Evolutionary conservation across 1,284 basidiomycete species (phyloP).

Genomic region (Ganoderma leucocontextum): DNA sequence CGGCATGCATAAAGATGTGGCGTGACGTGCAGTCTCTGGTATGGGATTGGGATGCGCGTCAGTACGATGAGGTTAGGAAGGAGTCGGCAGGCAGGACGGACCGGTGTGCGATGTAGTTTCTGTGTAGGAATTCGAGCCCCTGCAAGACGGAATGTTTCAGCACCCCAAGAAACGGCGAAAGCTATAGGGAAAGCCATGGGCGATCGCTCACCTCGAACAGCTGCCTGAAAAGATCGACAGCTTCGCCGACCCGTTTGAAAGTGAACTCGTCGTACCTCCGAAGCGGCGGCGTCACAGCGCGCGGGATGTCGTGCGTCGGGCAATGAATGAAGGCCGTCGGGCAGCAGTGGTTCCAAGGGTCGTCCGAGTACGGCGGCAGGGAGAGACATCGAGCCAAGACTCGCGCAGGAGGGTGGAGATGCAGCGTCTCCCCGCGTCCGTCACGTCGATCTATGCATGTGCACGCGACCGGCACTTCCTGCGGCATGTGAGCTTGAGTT

Average conservation of each 20-base stretch:
- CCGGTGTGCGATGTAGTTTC: constrained; percentile 33
- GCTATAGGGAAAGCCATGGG: not conserved
- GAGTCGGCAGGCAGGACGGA: constrained; percentile 2
- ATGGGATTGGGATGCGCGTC: not conserved
- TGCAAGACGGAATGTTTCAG: constrained; percentile 1
- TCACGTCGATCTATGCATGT: not conserved
- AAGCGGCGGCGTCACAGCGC: constrained; percentile 37
- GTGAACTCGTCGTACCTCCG: constrained; percentile 26
- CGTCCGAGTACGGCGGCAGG: constrained; percentile 5
- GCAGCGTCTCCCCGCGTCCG: not conserved
- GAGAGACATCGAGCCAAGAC: constrained; percentile 14
- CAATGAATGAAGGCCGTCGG: constrained; percentile 33
- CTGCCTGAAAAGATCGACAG: constrained; percentile 34
- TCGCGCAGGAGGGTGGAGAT: not conserved
- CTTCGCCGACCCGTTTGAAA: constrained; percentile 33
- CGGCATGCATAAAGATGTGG: constrained; percentile 33
- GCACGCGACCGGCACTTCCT: constrained; percentile 7
- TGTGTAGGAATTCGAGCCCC: constrained; percentile 34
- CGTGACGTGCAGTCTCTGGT: constrained; percentile 14
- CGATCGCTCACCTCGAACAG: constrained; percentile 32
- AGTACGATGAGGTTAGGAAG: not conserved
- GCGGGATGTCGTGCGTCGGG: constrained; percentile 15
- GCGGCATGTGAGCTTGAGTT: not conserved
- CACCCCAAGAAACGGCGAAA: not conserved
- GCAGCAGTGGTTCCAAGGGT: constrained; percentile 33